Evolutionary conservation across 31 red algal genomes (phyloP).

Genomic region (Asparagopsis taxiformis): DNA sequence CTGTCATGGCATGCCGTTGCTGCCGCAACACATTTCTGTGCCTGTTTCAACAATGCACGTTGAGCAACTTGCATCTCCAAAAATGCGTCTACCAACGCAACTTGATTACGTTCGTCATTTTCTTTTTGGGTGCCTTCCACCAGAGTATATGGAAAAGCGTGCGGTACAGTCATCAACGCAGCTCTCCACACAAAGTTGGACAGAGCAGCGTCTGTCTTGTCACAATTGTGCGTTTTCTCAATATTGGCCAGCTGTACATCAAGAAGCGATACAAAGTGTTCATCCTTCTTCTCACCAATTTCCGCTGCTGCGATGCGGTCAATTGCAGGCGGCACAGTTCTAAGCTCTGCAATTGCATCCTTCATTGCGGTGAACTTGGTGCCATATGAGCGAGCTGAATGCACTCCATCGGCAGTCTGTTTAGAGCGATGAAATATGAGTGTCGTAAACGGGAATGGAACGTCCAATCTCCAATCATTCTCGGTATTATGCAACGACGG

Average conservation of each 20-base stretch:
- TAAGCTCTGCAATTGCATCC: slow-evolving; percentile 10
- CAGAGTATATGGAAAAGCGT: neutral
- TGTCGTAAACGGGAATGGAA: too few species aligned
- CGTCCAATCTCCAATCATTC: too few species aligned
- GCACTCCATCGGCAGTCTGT: too few species aligned
- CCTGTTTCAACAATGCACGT: neutral
- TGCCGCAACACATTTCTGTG: neutral
- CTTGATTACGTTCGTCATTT: neutral
- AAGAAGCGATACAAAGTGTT: neutral
- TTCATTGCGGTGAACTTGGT: neutral
- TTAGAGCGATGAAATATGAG: too few species aligned
- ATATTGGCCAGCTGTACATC: slow-evolving; percentile 1
- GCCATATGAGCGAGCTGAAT: too few species aligned
- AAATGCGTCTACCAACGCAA: slow-evolving; percentile 3
- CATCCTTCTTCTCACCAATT: neutral
- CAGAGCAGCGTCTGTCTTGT: neutral
- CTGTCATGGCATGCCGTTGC: neutral
- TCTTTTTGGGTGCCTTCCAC: too few species aligned
- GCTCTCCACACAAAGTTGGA: neutral
- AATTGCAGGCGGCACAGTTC: neutral
- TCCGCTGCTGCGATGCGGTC: too few species aligned
- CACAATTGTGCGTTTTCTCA: neutral
- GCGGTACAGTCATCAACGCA: neutral
- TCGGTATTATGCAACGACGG: too few species aligned
- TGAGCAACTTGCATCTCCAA: neutral